Base-by-base conservation (phyloP, 129 eudicot genomes). In the Ambrosia artemisiifolia region DNA sequence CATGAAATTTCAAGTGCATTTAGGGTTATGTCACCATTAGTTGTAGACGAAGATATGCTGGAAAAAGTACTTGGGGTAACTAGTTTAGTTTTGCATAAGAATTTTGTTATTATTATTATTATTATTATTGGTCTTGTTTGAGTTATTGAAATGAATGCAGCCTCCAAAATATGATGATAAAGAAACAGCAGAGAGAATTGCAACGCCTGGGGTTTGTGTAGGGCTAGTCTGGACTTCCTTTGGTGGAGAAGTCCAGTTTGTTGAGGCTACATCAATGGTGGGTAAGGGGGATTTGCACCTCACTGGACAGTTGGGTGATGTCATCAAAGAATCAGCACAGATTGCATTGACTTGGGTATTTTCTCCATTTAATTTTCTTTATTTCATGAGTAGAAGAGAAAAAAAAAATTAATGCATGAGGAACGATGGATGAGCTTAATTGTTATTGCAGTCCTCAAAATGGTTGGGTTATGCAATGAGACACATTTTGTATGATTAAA, bases 221-320 rank as follows among this genome's bases (percentile, higher is more conserved):
- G 99, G 99, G 68, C 83, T 94, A 49, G 99, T 94, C 17, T 94
- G 99, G 99, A 94, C 99, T 14, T 80, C 93, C 30, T 86, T 84
- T 65, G 99, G 99, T 63, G 99, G 99, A 60, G 97, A 90, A 76
- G 99, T 94, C 56, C 97, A 94, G 68, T 94, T 94, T 56, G 91
- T 94, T 46, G 99, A 94, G 69, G 97, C 96, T 66, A 82, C 96
- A 16, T 83, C 86, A 56, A 94, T 90, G 97, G 86, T 73, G 16
- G 99, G 99, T 62, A 94, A 88, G 78, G 99, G 99, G 67, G 91
- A 94, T n/a, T 82, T 94, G 19, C 99, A 87, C 75, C 97, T 94
- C 35, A 94, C 99, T 11, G 99, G 99, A 12, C 99, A 94, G 79
- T 83, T 94, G 51, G 99, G 99, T 42, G 97, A 90, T 82, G 99